Conservation (phyloP, 139 green algal species). For the Micractinium conductrix region DNA sequence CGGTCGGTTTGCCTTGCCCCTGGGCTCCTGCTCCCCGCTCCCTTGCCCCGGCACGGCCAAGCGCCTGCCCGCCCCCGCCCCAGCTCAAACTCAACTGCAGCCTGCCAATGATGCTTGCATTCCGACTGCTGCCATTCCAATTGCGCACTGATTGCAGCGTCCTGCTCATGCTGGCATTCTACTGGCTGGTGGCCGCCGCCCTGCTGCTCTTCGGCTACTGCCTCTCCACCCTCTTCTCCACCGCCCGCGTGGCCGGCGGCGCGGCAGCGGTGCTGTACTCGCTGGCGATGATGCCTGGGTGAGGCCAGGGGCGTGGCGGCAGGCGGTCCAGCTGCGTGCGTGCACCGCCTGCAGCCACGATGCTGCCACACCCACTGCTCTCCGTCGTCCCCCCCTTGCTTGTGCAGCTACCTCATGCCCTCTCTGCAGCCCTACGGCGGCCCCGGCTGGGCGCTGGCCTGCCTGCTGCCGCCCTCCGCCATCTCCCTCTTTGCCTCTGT, state of each 20-base stretch:
- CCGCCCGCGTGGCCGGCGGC: conserved; percentile 67
- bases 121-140: too few relatives aligned
- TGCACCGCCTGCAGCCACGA: too few relatives aligned
- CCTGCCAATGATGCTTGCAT: too few relatives aligned
- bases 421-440: conserved; percentile 72
- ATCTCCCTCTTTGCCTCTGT: conserved; percentile 73
- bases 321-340: too few relatives aligned
- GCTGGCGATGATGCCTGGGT: conserved; percentile 78
- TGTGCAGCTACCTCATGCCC: conserved; percentile 56
- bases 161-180: conserved; percentile 70
- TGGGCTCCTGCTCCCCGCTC: too few relatives aligned
- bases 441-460: conserved; percentile 64
- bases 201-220: conserved; percentile 77
- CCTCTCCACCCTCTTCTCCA: conserved; percentile 72
- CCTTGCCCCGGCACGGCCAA: too few relatives aligned
- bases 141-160: too few relatives aligned
- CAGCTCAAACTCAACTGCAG: too few relatives aligned
- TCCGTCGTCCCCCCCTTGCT: not conserved
- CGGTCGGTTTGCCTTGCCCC: too few relatives aligned
- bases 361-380: not conserved
- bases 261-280: conserved; percentile 71
- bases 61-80: too few relatives aligned
- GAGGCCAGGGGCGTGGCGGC: too few relatives aligned
- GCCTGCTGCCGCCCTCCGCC: conserved; percentile 76
- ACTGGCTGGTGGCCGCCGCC: conserved; percentile 67